Base-by-base conservation (phyloP, 2,329 filamentous ascomycete species). In the Stromatinia cepivora region DNA sequence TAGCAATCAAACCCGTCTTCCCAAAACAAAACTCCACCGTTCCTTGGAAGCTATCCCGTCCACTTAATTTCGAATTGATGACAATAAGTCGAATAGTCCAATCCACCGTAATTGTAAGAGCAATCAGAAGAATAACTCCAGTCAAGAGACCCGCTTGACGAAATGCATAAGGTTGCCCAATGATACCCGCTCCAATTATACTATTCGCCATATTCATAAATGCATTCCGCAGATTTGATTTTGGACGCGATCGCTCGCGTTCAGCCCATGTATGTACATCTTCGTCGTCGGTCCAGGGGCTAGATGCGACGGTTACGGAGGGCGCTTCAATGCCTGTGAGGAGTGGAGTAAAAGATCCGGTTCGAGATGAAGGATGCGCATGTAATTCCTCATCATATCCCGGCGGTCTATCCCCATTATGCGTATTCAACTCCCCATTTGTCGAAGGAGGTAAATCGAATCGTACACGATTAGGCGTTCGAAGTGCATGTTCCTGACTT, bases 161-260 rank as follows among this genome's bases (percentile, higher is more conserved):
- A 78, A 99, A 90, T n/a, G 95, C 95, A 81, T 98, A 99, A 17
- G 95, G 94, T 81, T 99, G 95, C 4, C 92, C 88, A 76, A 90
- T 90, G 79, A 90, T 90, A 66, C 88, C 88, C 2, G 88, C 89
- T 52, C 88, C 89, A 74, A 99, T 97, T 79, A 99, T 99, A 76
- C 92, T 96, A 82, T 99, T 99, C 72, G 95, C 94, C 95, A 99
- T 99, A 81, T 99, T 99, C 93, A 98, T 97, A 75, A 99, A 98
- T 4, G 95, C 94, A 78, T 91, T 92, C 72, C 87, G 85, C 81
- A 98, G 85, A 7, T 91, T 91, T 70, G 92, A 97, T 81, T 94
- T 94, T 59, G 94, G 93, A 69, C 94, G 86, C 10, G 63, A 77
- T 69, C 84, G 83, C 78, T 89, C 86, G 46, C 82, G 81, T 75